Percentiles rank a stretch among this genome's conserved stretches.
Evolutionary conservation across 2,329 filamentous ascomycete species (phyloP).

Genomic region (Aspergillus pseudonomiae): DNA sequence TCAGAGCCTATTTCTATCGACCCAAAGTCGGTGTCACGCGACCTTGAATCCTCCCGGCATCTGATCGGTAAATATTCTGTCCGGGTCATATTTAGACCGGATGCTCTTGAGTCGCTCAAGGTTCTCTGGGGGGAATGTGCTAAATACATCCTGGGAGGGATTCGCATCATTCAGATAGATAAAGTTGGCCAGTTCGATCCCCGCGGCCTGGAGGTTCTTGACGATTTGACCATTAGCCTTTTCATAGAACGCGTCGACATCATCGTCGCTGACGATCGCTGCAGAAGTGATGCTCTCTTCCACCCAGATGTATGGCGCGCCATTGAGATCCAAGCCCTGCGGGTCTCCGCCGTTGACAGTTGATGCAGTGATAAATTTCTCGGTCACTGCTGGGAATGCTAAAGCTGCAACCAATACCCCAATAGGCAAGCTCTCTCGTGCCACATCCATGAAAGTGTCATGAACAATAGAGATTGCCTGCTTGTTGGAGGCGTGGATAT

Average conservation of each 20-base stretch:
- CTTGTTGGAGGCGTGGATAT: background rate
- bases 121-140: background rate
- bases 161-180: constrained; percentile 1
- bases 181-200: constrained; percentile 3
- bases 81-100: constrained; percentile 3
- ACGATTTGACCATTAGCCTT: constrained; percentile 7
- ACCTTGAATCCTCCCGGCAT: constrained; percentile 4
- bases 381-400: constrained; percentile 9
- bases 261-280: background rate
- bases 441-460: background rate
- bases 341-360: constrained; percentile 10
- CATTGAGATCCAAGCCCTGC: constrained; percentile 3
- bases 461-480: background rate
- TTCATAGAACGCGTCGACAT: constrained; percentile 11
- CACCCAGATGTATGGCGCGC: constrained; percentile 13
- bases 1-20: background rate
- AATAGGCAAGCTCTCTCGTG: background rate
- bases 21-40: background rate
- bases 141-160: background rate
- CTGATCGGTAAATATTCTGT: constrained; percentile 3
- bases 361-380: constrained; percentile 8
- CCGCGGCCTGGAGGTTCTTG: constrained; percentile 1
- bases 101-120: background rate
- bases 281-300: constrained; percentile 9
- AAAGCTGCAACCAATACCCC: constrained; percentile 1